These are phyloP conservation scores for Trypanosoma rangeli DNA, from an alignment of 208 protist species.

Conservation along the genomic window DNA sequence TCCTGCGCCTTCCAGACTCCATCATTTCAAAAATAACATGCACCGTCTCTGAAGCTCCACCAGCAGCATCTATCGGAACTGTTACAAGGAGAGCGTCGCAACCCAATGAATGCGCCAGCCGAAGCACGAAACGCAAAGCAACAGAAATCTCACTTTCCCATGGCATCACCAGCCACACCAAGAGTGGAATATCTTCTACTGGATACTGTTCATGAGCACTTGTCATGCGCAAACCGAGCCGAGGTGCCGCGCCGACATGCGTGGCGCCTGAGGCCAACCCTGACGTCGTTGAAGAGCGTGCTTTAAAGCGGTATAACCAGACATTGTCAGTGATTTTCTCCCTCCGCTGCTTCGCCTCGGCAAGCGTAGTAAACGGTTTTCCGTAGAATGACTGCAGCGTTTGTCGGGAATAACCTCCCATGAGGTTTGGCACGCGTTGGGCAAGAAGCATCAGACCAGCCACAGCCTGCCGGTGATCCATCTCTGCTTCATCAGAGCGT, in stretches of 20 bases:
- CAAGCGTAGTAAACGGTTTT: constrained; percentile 3
- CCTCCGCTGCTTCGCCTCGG: constrained; percentile 1
- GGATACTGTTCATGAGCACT: background rate
- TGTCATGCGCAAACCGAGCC: background rate
- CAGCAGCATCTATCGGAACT: constrained; percentile 1
- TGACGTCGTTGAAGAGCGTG: background rate
- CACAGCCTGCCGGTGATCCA: constrained; percentile 9
- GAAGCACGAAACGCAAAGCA: constrained; percentile 10
- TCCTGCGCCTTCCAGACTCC: background rate
- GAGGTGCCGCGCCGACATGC: background rate
- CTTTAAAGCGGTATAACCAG: constrained; percentile 12
- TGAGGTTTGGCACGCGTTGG: constrained; percentile 15
- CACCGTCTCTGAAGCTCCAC: background rate
- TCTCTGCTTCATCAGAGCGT: background rate
- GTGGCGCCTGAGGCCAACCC: background rate
- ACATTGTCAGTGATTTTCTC: constrained; percentile 6
- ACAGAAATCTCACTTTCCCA: constrained; percentile 7
- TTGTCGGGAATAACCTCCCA: constrained; percentile 21
- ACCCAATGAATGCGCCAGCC: constrained; percentile 6
- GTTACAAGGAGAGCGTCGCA: constrained; percentile 16
- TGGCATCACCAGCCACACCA: constrained; percentile 20
- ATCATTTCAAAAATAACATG: background rate
- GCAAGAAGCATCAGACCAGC: constrained; percentile 16
- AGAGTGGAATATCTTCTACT: background rate
- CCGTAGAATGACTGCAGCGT: constrained; percentile 20